Conservation (phyloP, 257 asterid species). For the Nicotiana tabacum region DNA sequence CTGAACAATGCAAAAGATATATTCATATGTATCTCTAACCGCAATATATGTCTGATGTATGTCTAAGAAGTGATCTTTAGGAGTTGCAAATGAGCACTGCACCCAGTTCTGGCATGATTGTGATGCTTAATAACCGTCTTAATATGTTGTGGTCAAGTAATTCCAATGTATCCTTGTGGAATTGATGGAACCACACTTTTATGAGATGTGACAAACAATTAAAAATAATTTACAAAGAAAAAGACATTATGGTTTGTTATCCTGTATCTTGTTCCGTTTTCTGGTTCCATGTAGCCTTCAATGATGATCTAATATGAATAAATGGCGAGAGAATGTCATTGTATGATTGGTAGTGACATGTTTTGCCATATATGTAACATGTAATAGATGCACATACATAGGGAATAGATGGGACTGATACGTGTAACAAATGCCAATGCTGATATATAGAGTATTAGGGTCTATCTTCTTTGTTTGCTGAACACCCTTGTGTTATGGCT, state of each 20-base stretch:
- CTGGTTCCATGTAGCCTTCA: background rate
- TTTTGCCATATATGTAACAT: background rate
- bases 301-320: background rate
- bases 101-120: background rate
- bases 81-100: background rate
- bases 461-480: background rate
- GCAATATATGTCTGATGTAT: background rate
- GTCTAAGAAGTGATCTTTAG: background rate
- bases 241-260: no score
- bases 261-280: background rate
- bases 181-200: background rate
- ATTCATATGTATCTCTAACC: background rate
- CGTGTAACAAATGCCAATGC: background rate
- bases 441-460: background rate
- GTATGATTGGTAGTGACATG: background rate
- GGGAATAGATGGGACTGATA: no score
- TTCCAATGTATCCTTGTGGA: background rate
- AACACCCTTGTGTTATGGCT: constrained; percentile 71
- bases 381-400: background rate
- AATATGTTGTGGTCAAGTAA: background rate
- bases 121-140: background rate
- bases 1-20: background rate
- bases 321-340: background rate
- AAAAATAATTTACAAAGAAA: background rate
- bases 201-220: background rate